Evolutionary conservation across 306 rosid genomes (phyloP).

Genomic region (Trichosanthes cucumerina): DNA sequence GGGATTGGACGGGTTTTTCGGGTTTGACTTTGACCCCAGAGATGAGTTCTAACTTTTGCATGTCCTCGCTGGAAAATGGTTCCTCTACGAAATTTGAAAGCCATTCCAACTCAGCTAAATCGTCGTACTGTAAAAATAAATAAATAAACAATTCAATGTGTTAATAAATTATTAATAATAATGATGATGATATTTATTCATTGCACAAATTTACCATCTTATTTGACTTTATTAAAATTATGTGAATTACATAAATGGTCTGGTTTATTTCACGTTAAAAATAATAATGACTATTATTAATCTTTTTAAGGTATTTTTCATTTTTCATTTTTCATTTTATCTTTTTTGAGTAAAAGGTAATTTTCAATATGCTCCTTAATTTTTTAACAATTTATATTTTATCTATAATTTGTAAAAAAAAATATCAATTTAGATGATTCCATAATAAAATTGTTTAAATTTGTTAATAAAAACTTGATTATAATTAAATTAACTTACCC

Average conservation of each 20-base stretch:
- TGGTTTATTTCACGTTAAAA: not conserved
- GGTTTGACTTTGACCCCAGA: slow-evolving; percentile 43
- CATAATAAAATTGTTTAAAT: too few species aligned
- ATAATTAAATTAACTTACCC: too few species aligned
- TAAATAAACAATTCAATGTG: not conserved
- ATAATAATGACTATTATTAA: too few species aligned
- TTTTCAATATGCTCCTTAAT: too few species aligned
- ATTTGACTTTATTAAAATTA: not conserved
- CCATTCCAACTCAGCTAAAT: slow-evolving; percentile 81
- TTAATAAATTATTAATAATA: too few species aligned
- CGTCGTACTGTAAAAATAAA: slow-evolving; percentile 46
- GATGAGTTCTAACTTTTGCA: slow-evolving; percentile 56
- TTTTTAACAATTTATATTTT: too few species aligned
- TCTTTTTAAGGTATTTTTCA: too few species aligned
- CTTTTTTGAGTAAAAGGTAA: too few species aligned
- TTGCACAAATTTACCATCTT: not conserved
- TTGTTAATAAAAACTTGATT: too few species aligned
- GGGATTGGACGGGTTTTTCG: slow-evolving; percentile 23
- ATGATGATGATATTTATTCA: not conserved
- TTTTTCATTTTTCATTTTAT: too few species aligned
- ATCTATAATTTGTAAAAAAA: too few species aligned
- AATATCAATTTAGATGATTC: too few species aligned
- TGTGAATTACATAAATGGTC: not conserved
- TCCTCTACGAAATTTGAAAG: slow-evolving; percentile 27
- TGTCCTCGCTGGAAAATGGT: slow-evolving; percentile 73